phyloP scores from a whole-genome alignment of 2,329 filamentous ascomycete species.

The Boeremia lycopersici region DNA sequence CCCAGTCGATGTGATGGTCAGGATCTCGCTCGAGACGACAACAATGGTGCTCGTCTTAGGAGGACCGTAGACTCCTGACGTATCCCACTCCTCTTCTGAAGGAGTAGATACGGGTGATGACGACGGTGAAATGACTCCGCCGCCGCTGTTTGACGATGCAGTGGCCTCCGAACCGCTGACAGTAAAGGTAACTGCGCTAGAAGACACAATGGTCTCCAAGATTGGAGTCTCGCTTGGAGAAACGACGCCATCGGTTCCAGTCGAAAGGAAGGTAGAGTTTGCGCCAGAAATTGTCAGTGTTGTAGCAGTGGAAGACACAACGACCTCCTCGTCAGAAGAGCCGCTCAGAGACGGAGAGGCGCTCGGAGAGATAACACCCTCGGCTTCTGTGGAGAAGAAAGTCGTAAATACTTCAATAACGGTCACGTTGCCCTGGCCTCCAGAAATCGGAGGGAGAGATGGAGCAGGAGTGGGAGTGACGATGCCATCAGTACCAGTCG shows the following conservation, averaged over 20 bases:
- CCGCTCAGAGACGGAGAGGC: conserved; percentile 1
- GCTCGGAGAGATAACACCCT: conserved; percentile 21
- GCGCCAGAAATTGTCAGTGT: conserved; percentile 9
- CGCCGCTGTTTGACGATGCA: conserved; percentile 16
- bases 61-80: conserved; percentile 1
- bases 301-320: conserved; percentile 6
- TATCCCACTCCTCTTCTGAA: conserved; percentile 6
- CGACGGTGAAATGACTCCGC: conserved; percentile 13
- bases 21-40: conserved; percentile 7
- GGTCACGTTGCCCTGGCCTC: conserved; percentile 16
- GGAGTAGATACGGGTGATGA: background rate
- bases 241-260: conserved; percentile 13
- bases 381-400: conserved; percentile 20
- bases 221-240: conserved; percentile 7
- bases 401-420: conserved; percentile 20
- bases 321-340: background rate
- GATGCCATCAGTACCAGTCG: conserved; percentile 22
- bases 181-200: conserved; percentile 1
- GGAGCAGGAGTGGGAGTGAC: conserved; percentile 18
- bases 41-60: conserved; percentile 9
- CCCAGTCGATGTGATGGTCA: conserved; percentile 21
- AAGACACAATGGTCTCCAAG: conserved; percentile 10
- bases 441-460: conserved; percentile 1
- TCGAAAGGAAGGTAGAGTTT: conserved; percentile 18
- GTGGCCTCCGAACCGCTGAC: conserved; percentile 13